Conservation (phyloP, 2,329 filamentous ascomycete genomes). For the Microdochium bolleyi region DNA sequence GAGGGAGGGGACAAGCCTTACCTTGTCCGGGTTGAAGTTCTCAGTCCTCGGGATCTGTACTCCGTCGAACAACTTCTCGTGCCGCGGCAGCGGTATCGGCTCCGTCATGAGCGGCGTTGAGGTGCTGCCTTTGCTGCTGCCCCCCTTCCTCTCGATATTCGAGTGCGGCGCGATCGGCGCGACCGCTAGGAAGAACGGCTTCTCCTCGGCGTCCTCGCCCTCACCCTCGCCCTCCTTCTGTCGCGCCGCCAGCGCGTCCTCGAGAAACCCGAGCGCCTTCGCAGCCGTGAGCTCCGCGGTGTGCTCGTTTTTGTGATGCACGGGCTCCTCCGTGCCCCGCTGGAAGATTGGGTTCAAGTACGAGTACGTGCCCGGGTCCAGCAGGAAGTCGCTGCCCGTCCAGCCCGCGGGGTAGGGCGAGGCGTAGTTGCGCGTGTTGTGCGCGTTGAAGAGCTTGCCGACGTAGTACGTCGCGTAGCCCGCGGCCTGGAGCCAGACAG, state of each 20-base stretch:
- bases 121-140: neutral
- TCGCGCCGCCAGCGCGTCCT: constrained; percentile 36
- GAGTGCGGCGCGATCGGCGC: constrained; percentile 53
- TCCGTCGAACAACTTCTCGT: neutral
- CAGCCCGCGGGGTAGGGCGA: constrained; percentile 49
- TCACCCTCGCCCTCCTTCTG: neutral
- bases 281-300: constrained; percentile 43
- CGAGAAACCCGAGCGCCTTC: constrained; percentile 44
- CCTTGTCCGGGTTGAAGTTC: constrained; percentile 23
- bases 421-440: constrained; percentile 53
- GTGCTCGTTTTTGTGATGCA: constrained; percentile 46
- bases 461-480: constrained; percentile 67
- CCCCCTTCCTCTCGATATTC: constrained; percentile 10
- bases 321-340: constrained; percentile 43
- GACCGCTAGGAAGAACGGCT: constrained; percentile 52
- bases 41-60: neutral
- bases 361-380: constrained; percentile 56
- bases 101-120: neutral
- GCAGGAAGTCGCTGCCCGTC: constrained; percentile 45
- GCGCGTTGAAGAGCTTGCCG: constrained; percentile 65
- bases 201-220: constrained; percentile 16
- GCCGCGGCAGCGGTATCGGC: neutral
- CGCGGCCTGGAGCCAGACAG: constrained; percentile 60
- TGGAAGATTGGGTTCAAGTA: constrained; percentile 56
- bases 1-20: constrained; percentile 20